Base-by-base conservation (phyloP, 805 yeast genomes). In the Debaryomyces hansenii region DNA sequence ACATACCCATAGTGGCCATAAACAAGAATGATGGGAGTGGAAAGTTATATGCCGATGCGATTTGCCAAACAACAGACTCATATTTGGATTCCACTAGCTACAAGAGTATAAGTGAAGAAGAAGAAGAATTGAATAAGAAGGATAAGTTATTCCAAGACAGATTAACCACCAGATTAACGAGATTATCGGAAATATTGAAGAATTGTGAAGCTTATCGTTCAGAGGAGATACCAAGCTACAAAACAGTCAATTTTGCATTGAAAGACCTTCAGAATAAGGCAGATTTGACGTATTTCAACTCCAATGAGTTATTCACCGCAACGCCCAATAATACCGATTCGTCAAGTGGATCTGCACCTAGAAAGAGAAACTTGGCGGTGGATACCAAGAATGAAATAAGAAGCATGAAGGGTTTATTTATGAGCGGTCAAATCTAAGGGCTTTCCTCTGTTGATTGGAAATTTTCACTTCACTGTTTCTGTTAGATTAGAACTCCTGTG, bases 1-100 rank as follows among this genome's bases (percentile, higher is more conserved):
- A 67, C 35, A 69, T 72, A 5, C 77, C 77, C 3, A 68, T 71
- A 18, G 72, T 72, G 16, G 67, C 69, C n/a, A 55, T 69, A 40
- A 58, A 60, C 33, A 57, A 59, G 47, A 45, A 56, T 14, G 55
- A 54, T 38, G 63, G 62, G 2, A 51, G 57, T 27, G 69, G 66
- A 2, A 69, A 62, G 48, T 57, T 62, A 14, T 64, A 61, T 34
- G 63, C 71, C 3, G 77, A 72, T 46, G 67, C 70, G 3, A 60
- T 72, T 5, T 55, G 63, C 35, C 77, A 72, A 50, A 72, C 77
- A 2, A 62, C 57, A 10, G 60, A 59, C 21, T 59, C 66, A 32
- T 53, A 48, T 27, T 42, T 59, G 33, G 49, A 44, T 3, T 47
- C 48, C n/a, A 42, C 40, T 3, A 27, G 35, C 20, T 34, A 40